These are phyloP conservation scores for Ophidiomyces ophidiicola DNA, from an alignment of 2,329 filamentous ascomycete genomes.

Conservation along the genomic window DNA sequence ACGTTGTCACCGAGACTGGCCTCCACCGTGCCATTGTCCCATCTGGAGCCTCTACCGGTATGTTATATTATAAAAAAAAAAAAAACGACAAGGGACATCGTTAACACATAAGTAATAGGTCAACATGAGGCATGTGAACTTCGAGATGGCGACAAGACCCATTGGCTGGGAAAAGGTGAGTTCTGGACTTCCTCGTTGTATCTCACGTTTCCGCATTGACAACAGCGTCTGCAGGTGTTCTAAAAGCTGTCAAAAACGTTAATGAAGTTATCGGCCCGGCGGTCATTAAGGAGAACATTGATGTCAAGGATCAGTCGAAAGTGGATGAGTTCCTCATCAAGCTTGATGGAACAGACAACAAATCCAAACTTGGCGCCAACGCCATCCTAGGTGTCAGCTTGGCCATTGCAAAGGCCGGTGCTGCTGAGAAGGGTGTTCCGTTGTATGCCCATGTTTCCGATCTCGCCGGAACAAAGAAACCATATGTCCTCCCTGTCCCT, in stretches of 20 bases:
- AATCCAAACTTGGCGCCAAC: conserved; percentile 79
- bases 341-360: conserved; percentile 75
- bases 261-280: conserved; percentile 69
- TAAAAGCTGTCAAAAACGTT: conserved; percentile 76
- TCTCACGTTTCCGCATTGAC: background rate
- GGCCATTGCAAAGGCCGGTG: conserved; percentile 77
- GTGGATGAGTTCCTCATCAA: conserved; percentile 75
- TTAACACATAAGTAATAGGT: conserved; percentile 40
- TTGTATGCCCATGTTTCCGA: conserved; percentile 82
- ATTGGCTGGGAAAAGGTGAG: conserved; percentile 72
- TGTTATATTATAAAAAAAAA: too few relatives aligned
- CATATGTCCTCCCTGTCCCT: conserved; percentile 76
- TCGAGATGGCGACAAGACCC: conserved; percentile 75
- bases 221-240: conserved; percentile 40
- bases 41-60: conserved; percentile 89
- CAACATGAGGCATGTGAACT: conserved; percentile 87
- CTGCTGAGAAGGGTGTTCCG: conserved; percentile 76
- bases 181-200: too few relatives aligned
- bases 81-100: background rate
- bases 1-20: conserved; percentile 89
- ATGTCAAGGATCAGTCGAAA: conserved; percentile 76
- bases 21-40: conserved; percentile 96
- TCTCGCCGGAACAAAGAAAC: conserved; percentile 80
- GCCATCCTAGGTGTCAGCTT: conserved; percentile 76
- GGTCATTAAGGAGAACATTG: conserved; percentile 68